Evolutionary conservation across 2,329 filamentous ascomycete genomes (phyloP), one percentile per base, ranked within the genome.

Genomic region (Aspergillus novofumigatus): DNA sequence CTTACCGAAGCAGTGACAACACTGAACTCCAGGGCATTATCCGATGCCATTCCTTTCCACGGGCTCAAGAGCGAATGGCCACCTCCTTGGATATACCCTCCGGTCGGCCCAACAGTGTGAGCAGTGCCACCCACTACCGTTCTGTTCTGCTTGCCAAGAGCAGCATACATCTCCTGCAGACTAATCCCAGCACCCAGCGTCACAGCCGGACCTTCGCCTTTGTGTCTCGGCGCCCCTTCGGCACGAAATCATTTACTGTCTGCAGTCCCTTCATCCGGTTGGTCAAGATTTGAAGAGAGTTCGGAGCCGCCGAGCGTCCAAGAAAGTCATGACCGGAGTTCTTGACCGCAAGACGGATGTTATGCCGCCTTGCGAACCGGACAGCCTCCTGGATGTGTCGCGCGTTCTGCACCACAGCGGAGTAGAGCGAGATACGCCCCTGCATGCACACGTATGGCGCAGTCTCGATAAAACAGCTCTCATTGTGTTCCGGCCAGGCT

Each of bases 1-100:
- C 58, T 48, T 52, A 61, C 60, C 58, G 75, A 72, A 10, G 79
- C 74, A 2, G 76, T 77, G 3, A 83, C 77, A 8, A 83, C 72
- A 54, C 81, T 72, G 51, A 79, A 70, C 53, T 75, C 70, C n/a
- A 83, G 69, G 5, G 80, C 73, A 64, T 82, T 77, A 64, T 83
- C 81, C 3, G 78, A 73, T 55, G 72, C 81, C 65, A 83, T 76
- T 59, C 83, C 76, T 59, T 79, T 80, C 32, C 78, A 65, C 52
- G 75, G 75, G 14, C 77, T 79, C 49, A 86, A 64, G 20, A 72
- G 65, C 3, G 72, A 72, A 35, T 77, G 72, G 9, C 77, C 77
- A 23, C 76, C 77, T 10, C 77, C 75, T 38, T 72, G 69, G 0
- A 70, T 62, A 67, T 70, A 78, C 0, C 76, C 76, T 1, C 74